Evolutionary conservation across 129 eudicot genomes (phyloP).

Genomic region (Artemisia tridentata): DNA sequence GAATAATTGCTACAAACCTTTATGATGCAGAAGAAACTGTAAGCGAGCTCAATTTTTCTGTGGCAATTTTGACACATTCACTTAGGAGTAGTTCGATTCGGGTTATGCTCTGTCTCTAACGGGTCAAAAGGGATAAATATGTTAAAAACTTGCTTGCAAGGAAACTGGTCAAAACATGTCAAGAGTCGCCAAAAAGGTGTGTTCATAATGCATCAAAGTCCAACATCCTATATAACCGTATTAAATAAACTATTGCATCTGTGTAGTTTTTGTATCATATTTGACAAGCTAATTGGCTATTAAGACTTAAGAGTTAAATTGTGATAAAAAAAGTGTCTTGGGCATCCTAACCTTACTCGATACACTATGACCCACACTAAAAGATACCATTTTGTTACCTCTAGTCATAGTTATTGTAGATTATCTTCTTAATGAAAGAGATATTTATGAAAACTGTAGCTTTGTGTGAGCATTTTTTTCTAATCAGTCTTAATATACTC

Average conservation of each 20-base stretch:
- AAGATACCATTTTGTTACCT: not conserved
- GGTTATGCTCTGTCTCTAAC: not conserved
- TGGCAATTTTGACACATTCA: not conserved
- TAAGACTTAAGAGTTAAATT: not conserved
- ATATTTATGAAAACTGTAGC: not conserved
- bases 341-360: too few species aligned
- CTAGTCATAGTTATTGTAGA: not conserved
- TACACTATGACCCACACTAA: too few species aligned
- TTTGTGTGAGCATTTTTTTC: not conserved
- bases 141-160: too few species aligned
- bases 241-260: too few species aligned
- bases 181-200: not conserved
- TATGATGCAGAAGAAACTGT: slow-evolving; percentile 96
- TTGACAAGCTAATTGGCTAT: too few species aligned
- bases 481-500: not conserved
- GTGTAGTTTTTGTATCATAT: too few species aligned
- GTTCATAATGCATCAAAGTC: slow-evolving; percentile 2
- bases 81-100: not conserved
- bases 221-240: too few species aligned
- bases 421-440: not conserved
- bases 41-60: slow-evolving; percentile 17
- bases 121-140: not conserved
- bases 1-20: slow-evolving; percentile 87
- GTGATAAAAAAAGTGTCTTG: not conserved
- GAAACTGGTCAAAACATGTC: slow-evolving; percentile 2